Evolutionary conservation across 2,329 filamentous ascomycete species (phyloP).

Genomic region (Diaporthe sp.): DNA sequence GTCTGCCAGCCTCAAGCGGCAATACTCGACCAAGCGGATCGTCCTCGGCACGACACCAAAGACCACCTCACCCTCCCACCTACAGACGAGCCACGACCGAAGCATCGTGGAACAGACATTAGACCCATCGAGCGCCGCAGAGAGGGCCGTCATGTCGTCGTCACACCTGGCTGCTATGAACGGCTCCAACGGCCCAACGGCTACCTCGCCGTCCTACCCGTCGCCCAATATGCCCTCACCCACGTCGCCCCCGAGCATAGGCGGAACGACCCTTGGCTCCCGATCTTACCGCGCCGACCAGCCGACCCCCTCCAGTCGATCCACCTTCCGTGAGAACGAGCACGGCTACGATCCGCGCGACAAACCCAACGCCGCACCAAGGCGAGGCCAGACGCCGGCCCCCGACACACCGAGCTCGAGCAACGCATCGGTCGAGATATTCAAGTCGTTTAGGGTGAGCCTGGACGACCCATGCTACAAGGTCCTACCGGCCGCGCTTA

Average conservation of each 20-base stretch:
- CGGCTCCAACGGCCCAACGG: conserved; percentile 66
- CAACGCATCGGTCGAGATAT: conserved; percentile 86
- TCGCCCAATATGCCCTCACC: conserved; percentile 79
- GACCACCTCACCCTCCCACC: conserved; percentile 80
- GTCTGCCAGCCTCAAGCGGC: conserved; percentile 73
- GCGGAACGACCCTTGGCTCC: conserved; percentile 68
- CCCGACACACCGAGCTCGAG: conserved; percentile 70
- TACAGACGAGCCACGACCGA: conserved; percentile 78
- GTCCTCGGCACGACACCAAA: conserved; percentile 81
- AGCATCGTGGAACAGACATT: conserved; percentile 74
- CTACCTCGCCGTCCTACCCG: conserved; percentile 68
- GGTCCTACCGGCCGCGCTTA: conserved; percentile 93
- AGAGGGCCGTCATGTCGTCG: conserved; percentile 76
- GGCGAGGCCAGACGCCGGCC: conserved; percentile 73
- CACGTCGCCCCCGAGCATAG: conserved; percentile 73
- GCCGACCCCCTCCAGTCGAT: conserved; percentile 67
- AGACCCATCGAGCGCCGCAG: conserved; percentile 78
- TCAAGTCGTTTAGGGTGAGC: conserved; percentile 98
- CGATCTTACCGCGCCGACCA: conserved; percentile 72
- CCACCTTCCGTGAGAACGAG: conserved; percentile 69
- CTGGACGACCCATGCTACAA: conserved; percentile 99
- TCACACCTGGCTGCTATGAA: conserved; percentile 80
- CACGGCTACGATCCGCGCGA: conserved; percentile 55
- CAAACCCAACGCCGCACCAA: conserved; percentile 60
- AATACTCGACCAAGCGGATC: conserved; percentile 83